Percentiles rank a stretch among this genome's conserved stretches.
phyloP scores from a whole-genome alignment of 2,329 filamentous ascomycete genomes.

The Trichoderma endophyticum region DNA sequence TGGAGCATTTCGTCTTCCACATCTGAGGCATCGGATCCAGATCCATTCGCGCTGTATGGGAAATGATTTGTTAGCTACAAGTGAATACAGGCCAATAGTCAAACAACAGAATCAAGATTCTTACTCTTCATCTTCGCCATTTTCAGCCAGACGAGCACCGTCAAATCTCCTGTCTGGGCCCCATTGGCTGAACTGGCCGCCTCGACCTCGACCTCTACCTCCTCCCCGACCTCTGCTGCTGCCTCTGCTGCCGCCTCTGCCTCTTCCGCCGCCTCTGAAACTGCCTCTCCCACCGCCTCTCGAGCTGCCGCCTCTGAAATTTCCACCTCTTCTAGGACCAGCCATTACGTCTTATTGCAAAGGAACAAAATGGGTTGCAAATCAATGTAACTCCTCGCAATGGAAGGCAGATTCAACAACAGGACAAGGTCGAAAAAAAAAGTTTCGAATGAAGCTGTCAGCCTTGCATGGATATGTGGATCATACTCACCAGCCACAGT shows the following conservation, averaged over 20 bases:
- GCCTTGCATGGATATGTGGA: slow-evolving; percentile 31
- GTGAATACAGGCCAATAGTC: neutral
- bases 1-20: slow-evolving; percentile 38
- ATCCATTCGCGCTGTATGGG: slow-evolving; percentile 16
- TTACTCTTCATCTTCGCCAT: slow-evolving; percentile 23
- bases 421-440: slow-evolving; percentile 26
- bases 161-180: slow-evolving; percentile 39
- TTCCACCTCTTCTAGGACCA: slow-evolving; percentile 35
- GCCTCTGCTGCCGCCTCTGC: slow-evolving; percentile 26
- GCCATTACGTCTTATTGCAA: slow-evolving; percentile 31
- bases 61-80: neutral
- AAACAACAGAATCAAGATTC: neutral
- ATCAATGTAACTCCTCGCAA: slow-evolving; percentile 17
- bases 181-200: slow-evolving; percentile 31
- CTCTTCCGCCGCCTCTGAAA: slow-evolving; percentile 29
- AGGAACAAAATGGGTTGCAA: neutral
- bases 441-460: slow-evolving; percentile 33
- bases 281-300: slow-evolving; percentile 28
- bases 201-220: slow-evolving; percentile 25
- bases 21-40: slow-evolving; percentile 24
- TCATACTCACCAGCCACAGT: slow-evolving; percentile 33
- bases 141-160: slow-evolving; percentile 35
- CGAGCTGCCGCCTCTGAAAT: slow-evolving; percentile 32
- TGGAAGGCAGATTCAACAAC: neutral
- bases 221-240: slow-evolving; percentile 25